Evolutionary conservation across 116 monocot species (phyloP).

Genomic region (Cymodocea nodosa): DNA sequence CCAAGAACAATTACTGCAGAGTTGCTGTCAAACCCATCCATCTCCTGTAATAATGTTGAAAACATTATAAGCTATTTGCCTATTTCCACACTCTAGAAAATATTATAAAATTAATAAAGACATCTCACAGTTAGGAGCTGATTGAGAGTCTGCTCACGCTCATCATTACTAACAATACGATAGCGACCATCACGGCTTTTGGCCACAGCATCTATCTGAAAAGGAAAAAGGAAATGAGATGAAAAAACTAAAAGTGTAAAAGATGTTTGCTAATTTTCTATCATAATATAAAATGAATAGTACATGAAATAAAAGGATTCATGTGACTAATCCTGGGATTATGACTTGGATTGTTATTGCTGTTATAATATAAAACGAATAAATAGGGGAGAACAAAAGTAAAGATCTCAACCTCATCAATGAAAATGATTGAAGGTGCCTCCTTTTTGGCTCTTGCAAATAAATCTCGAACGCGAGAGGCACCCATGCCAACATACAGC

Average conservation of each 20-base stretch:
- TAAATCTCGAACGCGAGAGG: slow-evolving; percentile 93
- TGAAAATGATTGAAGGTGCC: slow-evolving; percentile 97
- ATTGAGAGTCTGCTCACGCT: slow-evolving; percentile 97
- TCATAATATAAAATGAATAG: no score
- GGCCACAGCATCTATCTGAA: slow-evolving; percentile 97
- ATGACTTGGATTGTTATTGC: no score
- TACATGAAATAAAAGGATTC: no score
- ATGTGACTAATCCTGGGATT: no score
- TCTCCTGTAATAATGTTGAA: slow-evolving; percentile 44
- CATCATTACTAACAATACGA: slow-evolving; percentile 98
- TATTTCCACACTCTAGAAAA: background rate
- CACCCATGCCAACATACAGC: slow-evolving; percentile 98
- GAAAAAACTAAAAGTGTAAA: background rate
- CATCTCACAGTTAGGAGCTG: slow-evolving; percentile 91
- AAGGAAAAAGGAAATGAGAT: slow-evolving; percentile 4
- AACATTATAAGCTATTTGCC: background rate
- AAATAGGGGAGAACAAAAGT: background rate
- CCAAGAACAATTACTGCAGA: slow-evolving; percentile 97
- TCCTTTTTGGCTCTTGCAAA: slow-evolving; percentile 98
- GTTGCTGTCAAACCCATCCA: slow-evolving; percentile 99
- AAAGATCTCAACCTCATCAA: slow-evolving; percentile 63
- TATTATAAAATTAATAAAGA: background rate
- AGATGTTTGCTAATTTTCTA: background rate
- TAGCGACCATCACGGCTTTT: slow-evolving; percentile 98
- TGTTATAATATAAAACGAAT: background rate